phyloP scores from a whole-genome alignment of 306 rosid species.

The Quercus alba region DNA sequence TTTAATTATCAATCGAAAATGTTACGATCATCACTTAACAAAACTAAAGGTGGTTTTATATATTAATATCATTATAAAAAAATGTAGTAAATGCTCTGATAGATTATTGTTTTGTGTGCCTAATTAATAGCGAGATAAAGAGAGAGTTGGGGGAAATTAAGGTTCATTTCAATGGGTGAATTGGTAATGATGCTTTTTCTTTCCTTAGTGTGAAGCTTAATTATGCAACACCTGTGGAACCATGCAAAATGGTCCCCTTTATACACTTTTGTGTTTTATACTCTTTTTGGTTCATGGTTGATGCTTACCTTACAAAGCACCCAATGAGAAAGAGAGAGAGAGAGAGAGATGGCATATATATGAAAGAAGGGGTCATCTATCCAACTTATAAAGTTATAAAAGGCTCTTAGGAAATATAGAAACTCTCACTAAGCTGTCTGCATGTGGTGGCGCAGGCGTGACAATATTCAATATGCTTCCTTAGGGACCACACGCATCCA shows the following conservation, averaged over 20 bases:
- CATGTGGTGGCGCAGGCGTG: conserved; percentile 79
- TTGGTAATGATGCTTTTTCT: not conserved
- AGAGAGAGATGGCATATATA: not conserved
- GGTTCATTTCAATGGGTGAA: too few species aligned
- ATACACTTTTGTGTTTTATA: conserved; percentile 28
- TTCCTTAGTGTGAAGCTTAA: conserved; percentile 20
- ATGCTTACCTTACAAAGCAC: conserved; percentile 59
- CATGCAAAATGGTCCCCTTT: conserved; percentile 55
- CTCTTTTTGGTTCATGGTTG: conserved; percentile 42
- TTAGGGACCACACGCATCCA: conserved; percentile 50
- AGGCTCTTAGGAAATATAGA: conserved; percentile 29
- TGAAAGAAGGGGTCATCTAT: conserved; percentile 27
- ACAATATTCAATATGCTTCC: conserved; percentile 42
- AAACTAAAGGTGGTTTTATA: too few species aligned
- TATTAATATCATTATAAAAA: too few species aligned
- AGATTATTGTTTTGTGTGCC: too few species aligned
- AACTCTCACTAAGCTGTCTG: conserved; percentile 45
- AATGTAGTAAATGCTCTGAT: too few species aligned
- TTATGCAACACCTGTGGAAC: not conserved
- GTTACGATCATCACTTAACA: too few species aligned
- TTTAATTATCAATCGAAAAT: too few species aligned
- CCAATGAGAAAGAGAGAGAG: conserved; percentile 15
- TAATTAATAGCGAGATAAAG: too few species aligned
- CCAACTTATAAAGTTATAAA: conserved; percentile 18
- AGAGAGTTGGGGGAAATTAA: too few species aligned